Percentiles rank a stretch among this genome's conserved stretches.
Evolutionary conservation across 106 monocot species (phyloP).

Genomic region (Agapanthus africanus): DNA sequence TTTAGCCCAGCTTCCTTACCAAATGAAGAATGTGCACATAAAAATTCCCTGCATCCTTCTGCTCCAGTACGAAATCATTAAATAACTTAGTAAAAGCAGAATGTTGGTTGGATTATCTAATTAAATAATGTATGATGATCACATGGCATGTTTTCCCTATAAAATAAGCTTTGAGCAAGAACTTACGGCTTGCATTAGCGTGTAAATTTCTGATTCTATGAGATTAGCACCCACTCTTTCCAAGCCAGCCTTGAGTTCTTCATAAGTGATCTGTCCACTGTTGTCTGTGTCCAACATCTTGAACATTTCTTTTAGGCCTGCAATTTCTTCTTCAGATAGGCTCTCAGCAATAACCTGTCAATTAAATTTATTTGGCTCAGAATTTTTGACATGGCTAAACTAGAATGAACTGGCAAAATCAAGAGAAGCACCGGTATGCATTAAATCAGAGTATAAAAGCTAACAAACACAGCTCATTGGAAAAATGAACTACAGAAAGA

Average conservation of each 20-base stretch:
- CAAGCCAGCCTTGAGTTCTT: conserved; percentile 28
- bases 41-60: too few relatives aligned
- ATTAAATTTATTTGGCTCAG: not conserved
- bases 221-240: conserved; percentile 23
- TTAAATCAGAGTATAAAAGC: not conserved
- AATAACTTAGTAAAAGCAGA: too few relatives aligned
- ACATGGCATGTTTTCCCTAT: conserved; percentile 1
- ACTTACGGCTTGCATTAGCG: conserved; percentile 29
- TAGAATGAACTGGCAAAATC: not conserved
- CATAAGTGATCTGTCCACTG: conserved; percentile 30
- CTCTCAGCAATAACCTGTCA: conserved; percentile 24
- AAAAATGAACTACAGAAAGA: too few relatives aligned
- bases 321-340: conserved; percentile 31
- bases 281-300: conserved; percentile 30
- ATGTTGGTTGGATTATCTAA: not conserved
- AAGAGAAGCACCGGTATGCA: not conserved
- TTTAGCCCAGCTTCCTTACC: too few relatives aligned
- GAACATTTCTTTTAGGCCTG: conserved; percentile 31
- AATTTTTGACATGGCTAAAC: not conserved
- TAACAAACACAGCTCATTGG: not conserved
- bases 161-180: not conserved
- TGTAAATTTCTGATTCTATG: conserved; percentile 21
- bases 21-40: too few relatives aligned
- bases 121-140: not conserved
- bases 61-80: too few relatives aligned